Base-by-base conservation (phyloP, 495 filamentous ascomycete genomes). In the Penicillium atrosanguineum region DNA sequence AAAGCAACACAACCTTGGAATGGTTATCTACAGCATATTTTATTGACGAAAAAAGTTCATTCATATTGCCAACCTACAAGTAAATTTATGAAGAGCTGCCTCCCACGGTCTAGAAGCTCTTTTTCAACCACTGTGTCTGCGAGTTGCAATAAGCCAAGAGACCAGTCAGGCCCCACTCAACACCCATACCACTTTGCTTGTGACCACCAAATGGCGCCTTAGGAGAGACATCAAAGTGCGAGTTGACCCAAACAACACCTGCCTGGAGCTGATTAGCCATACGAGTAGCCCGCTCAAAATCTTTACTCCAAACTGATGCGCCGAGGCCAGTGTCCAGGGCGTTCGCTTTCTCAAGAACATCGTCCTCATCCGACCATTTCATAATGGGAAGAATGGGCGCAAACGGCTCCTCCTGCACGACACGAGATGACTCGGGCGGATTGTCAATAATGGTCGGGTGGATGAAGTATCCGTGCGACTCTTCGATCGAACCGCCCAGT, bases 141-240 rank as follows among this genome's bases (percentile, higher is more conserved):
- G 78, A 75, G 47, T 87, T 81, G 48, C 71, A 74, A 62, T 81
- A 87, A n/a, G 71, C 67, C 56, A 82, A 66, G 54, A 87, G 56
- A 2, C 85, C 85, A 46, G 76, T 74, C 50, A 72, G 69, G 6
- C 81, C 80, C 69, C 83, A 81, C 64, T 87, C 86, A 23, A 78
- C 79, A 4, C 85, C 85, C 48, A 87, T 80, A 4, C 86, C 85
- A 53, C 76, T 81, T 53, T 83, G 74, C 74, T 88, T 87, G 63
- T 82, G 78, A n/a, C 86, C 86, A 16, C 69, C 76, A 60, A 87
- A 89, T 51, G 77, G 78, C 1, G 76, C 81, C 47, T 74, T 75
- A 28, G 79, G 79, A 11, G 63, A 67, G 4, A 72, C 65, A 54
- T 76, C 73, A 65, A 79, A 76, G 43, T 65, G 67, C 3, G 60